Evolutionary conservation across 2,329 filamentous ascomycete genomes (phyloP), one percentile per base, ranked within the genome.

Genomic region (Polytolypa hystricis): DNA sequence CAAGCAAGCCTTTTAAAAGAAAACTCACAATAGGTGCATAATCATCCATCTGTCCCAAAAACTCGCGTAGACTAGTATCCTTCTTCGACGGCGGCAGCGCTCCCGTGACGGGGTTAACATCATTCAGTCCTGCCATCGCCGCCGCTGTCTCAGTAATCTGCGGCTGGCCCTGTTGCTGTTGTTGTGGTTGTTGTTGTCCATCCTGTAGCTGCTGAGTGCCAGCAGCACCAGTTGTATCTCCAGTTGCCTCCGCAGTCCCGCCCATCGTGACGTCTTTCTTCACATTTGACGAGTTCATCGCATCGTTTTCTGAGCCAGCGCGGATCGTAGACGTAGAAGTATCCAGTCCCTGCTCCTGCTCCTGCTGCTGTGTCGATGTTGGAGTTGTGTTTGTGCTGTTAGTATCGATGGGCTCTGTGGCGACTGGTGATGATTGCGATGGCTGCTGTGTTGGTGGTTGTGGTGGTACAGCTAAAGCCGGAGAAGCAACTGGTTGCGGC

Each of bases 11-110:
- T n/a, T n/a, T n/a, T n/a, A n/a, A 32, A 34, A 35, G 17, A n/a
- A 37, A 31, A 66, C 81, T 46, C 73, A 95, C 87, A 53, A 98
- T 94, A 8, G 91, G 91, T 42, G 91, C 86, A 62, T 91, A 96
- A 53, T 98, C 91, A 56, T 98, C 91, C 81, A 98, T 96, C 70
- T 94, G 95, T 46, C 74, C 74, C 12, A 98, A 62, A 55, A 98
- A 95, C 61, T 96, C 89, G 54, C 87, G 82, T 47, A 98, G 66
- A 26, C 83, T 93, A 14, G 81, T 80, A 63, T 98, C 91, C 64
- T 96, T 96, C 57, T 86, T 84, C 35, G 80, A 79, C 1, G 82
- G 79, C 28, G 69, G 59, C 4, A 70, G 60, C 37, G 33, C 47
- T 41, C 31, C 42, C 43, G 23, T 50, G 42, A 33, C 52, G 47